These are phyloP conservation scores for Flaveria brownii DNA, from an alignment of 129 eudicot species.

Conservation along the genomic window DNA sequence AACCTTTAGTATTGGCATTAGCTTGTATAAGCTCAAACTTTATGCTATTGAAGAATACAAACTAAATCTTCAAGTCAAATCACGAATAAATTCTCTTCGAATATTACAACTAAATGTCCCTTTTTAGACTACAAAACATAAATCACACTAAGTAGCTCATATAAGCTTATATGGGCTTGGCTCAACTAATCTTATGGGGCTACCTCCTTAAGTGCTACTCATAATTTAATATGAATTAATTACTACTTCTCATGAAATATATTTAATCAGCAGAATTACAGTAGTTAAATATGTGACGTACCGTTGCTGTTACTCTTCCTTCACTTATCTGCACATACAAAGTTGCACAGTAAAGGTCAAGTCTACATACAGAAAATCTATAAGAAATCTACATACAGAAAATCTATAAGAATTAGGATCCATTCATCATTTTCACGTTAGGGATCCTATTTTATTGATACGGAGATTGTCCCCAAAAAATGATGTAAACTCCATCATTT, in stretches of 20 bases:
- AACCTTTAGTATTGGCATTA: background rate
- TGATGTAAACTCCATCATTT: background rate
- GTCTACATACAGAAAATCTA: background rate
- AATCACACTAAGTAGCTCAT: background rate
- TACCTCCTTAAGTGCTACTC: background rate
- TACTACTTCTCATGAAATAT: conserved; percentile 10
- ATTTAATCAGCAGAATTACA: background rate
- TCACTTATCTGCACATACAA: conserved; percentile 54
- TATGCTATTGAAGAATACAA: background rate
- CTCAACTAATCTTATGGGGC: background rate
- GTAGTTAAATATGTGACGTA: conserved; percentile 33
- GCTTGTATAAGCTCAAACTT: background rate
- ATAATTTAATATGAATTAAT: background rate
- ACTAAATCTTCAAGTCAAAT: background rate
- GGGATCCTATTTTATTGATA: conserved; percentile 7
- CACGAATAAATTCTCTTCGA: background rate
- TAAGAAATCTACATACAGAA: background rate
- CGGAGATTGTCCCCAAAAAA: background rate
- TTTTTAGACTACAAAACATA: background rate
- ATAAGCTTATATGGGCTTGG: background rate
- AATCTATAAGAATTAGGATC: background rate
- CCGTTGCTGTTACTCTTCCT: conserved; percentile 75
- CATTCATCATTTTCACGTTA: background rate
- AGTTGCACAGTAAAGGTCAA: conserved; percentile 15
- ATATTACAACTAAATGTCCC: background rate